These are phyloP conservation scores for Dictyostelium capitatum DNA, from an alignment of 78 protist species.

Conservation along the genomic window DNA sequence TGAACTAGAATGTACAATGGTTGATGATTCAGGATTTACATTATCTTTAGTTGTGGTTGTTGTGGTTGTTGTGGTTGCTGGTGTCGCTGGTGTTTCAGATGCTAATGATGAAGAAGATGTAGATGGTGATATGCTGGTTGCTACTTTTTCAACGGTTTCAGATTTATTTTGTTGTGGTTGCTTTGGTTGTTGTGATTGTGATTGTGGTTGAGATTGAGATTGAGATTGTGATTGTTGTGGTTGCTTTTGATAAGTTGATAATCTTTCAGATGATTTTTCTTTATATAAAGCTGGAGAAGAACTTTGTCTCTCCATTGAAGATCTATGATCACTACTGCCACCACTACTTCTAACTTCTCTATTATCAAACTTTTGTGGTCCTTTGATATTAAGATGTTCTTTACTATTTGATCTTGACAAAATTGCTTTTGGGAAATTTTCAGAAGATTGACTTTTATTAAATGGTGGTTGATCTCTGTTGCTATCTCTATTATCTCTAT, in stretches of 20 bases:
- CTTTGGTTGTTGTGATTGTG: neutral
- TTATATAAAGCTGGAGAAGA: neutral
- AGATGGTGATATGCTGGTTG: too few species aligned
- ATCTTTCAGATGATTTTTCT: conserved; percentile 1
- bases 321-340: neutral
- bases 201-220: neutral
- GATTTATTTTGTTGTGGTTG: neutral
- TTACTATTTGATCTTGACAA: conserved; percentile 14
- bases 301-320: neutral
- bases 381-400: conserved; percentile 12
- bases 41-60: neutral
- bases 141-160: too few species aligned
- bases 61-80: neutral
- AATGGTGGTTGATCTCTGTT: neutral
- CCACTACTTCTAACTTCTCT: neutral
- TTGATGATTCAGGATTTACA: neutral
- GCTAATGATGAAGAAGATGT: neutral
- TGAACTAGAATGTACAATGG: neutral
- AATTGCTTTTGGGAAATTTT: neutral
- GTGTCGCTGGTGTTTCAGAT: neutral
- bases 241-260: neutral
- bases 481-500: neutral
- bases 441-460: neutral
- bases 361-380: conserved; percentile 1
- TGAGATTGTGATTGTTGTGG: neutral